phyloP scores from a whole-genome alignment of 116 monocot genomes.

The Dioscorea cayenensis region DNA sequence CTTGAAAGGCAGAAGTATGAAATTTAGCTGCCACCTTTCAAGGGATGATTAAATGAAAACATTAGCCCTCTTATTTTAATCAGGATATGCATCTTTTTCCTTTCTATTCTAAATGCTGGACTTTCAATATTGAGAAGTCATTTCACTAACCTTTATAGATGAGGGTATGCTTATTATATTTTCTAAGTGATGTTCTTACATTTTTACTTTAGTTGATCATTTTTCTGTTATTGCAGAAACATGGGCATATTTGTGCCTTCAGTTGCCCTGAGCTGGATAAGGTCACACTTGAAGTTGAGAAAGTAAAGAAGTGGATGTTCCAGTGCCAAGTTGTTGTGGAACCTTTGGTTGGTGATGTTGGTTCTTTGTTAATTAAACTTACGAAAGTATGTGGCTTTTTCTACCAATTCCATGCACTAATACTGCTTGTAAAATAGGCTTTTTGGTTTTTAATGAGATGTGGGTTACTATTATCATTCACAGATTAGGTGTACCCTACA shows the following conservation, averaged over 20 bases:
- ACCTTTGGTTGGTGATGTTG: conserved; percentile 27
- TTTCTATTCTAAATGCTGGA: too few relatives aligned
- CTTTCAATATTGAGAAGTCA: too few relatives aligned
- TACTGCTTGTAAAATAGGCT: background rate
- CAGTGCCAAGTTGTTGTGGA: conserved; percentile 30
- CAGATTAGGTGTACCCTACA: conserved; percentile 54
- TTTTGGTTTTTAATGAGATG: background rate
- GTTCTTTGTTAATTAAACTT: conserved; percentile 35
- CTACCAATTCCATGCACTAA: background rate
- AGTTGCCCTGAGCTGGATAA: conserved; percentile 52
- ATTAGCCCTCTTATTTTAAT: too few relatives aligned
- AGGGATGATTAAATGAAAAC: too few relatives aligned
- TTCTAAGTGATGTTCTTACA: background rate
- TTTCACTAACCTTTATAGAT: too few relatives aligned
- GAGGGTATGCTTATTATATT: too few relatives aligned
- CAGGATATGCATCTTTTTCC: too few relatives aligned
- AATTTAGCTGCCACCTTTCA: too few relatives aligned
- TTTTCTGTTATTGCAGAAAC: background rate
- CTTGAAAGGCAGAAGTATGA: too few relatives aligned
- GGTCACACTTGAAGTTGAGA: conserved; percentile 41
- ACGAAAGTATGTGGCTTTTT: conserved; percentile 24
- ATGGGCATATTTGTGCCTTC: conserved; percentile 26
- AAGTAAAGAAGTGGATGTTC: conserved; percentile 51
- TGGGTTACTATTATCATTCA: conserved; percentile 19
- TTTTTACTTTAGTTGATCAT: background rate